Evolutionary conservation across 2,329 filamentous ascomycete species (phyloP).

Genomic region (Aspergillus luchuensis): DNA sequence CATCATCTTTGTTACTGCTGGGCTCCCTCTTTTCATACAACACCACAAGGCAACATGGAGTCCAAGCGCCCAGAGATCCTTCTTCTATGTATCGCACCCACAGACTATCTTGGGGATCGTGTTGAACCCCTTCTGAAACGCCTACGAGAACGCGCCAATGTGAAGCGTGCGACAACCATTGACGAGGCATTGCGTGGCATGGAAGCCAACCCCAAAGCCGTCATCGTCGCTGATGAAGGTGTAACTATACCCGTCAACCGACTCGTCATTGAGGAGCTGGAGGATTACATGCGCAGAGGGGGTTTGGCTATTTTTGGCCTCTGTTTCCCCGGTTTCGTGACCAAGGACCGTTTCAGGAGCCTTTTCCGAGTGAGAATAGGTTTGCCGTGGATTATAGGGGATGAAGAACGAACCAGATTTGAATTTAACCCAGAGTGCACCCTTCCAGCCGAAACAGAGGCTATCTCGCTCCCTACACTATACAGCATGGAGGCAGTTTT

Average conservation of each 20-base stretch:
- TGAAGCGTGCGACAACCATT: not conserved
- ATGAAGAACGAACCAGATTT: not conserved
- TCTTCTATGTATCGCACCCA: not conserved
- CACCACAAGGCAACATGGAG: not conserved
- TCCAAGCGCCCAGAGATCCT: not conserved
- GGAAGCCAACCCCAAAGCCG: not conserved
- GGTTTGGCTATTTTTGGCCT: constrained; percentile 10
- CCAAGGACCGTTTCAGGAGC: not conserved
- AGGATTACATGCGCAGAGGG: constrained; percentile 2
- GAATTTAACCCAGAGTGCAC: not conserved
- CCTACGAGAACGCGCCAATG: not conserved
- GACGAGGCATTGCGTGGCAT: not conserved
- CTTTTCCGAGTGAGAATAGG: not conserved
- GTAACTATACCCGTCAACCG: not conserved
- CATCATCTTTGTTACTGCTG: not conserved
- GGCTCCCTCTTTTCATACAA: not conserved
- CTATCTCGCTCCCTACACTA: not conserved
- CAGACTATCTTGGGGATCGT: not conserved
- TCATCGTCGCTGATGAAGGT: constrained; percentile 17
- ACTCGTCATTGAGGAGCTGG: not conserved
- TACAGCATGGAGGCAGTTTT: not conserved
- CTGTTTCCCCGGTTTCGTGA: not conserved
- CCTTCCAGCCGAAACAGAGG: not conserved
- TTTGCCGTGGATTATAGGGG: not conserved
- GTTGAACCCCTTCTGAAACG: not conserved